Evolutionary conservation across 305 asterid genomes (phyloP).

Genomic region (Fraxinus greggii): DNA sequence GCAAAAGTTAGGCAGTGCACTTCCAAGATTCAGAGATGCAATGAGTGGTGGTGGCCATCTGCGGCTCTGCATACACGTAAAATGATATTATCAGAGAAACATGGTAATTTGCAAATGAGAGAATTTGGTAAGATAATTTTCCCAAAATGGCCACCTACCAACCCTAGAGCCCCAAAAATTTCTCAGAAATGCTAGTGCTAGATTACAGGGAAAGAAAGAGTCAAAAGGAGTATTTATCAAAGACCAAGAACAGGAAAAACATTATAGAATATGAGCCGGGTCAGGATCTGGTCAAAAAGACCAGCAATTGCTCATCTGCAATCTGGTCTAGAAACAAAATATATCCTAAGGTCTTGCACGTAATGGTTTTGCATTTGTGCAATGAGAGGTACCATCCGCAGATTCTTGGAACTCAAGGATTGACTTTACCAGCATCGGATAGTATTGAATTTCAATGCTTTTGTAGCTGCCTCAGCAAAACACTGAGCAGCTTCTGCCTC

Average conservation of each 20-base stretch:
- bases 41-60: conserved; percentile 4
- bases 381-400: neutral
- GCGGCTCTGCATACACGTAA: conserved; percentile 30
- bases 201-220: neutral
- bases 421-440: conserved; percentile 61
- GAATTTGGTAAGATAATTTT: neutral
- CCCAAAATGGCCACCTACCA: neutral
- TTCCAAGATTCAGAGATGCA: conserved; percentile 6
- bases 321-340: neutral
- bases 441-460: conserved; percentile 49
- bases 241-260: neutral
- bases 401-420: conserved; percentile 35
- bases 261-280: neutral
- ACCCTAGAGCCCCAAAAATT: neutral
- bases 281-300: neutral
- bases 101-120: neutral
- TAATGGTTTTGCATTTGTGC: neutral
- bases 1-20: conserved; percentile 21
- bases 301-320: neutral
- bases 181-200: neutral
- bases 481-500: conserved; percentile 87
- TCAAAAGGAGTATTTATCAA: neutral
- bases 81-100: neutral
- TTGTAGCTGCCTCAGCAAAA: conserved; percentile 72
- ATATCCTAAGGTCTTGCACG: neutral